A percentile compares a stretch with the other conserved stretches of the same genome.
Conservation (phyloP, 2,329 filamentous ascomycete genomes). For the Exophiala spinifera region DNA sequence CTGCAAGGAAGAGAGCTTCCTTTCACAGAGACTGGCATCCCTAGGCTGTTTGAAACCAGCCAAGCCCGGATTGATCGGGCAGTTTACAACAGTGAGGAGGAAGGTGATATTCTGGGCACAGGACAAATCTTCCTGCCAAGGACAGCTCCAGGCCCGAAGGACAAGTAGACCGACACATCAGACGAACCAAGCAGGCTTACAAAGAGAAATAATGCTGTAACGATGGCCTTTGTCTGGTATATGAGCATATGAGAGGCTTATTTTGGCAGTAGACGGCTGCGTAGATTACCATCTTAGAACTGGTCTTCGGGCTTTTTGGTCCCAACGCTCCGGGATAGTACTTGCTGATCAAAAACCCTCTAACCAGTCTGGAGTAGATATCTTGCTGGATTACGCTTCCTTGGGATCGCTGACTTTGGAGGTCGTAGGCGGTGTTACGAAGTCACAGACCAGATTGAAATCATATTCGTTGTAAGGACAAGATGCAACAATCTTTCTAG, state of each 20-base stretch:
- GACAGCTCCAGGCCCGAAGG: background rate
- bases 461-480: too few species aligned
- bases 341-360: background rate
- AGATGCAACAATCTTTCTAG: too few species aligned
- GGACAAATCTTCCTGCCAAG: constrained; percentile 7
- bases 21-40: constrained; percentile 33
- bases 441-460: too few species aligned
- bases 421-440: too few species aligned
- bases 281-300: too few species aligned
- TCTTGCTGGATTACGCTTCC: too few species aligned
- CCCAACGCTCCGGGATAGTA: background rate
- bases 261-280: too few species aligned
- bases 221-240: background rate
- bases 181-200: background rate
- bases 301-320: background rate
- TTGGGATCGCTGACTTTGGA: too few species aligned
- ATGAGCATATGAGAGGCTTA: background rate
- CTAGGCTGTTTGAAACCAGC: constrained; percentile 34
- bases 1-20: background rate
- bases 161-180: background rate
- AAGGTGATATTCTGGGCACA: constrained; percentile 31
- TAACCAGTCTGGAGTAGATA: too few species aligned
- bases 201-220: background rate
- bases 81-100: constrained; percentile 26
- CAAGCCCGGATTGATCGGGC: constrained; percentile 30